Base-by-base conservation (phyloP, 345 rosid genomes). In the Syzygium grande region DNA sequence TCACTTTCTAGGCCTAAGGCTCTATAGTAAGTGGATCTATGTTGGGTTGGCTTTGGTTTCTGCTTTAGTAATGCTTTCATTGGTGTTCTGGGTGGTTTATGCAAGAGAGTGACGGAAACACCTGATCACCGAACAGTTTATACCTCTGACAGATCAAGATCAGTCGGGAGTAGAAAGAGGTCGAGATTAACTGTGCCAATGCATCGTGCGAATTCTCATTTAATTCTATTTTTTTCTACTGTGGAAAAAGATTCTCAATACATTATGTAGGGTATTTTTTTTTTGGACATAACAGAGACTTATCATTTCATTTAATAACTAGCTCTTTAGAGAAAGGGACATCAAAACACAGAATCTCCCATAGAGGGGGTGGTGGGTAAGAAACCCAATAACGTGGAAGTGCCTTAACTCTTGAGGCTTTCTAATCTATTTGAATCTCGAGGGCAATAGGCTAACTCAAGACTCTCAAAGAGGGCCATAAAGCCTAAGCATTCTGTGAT, bases 31-130 rank as follows among this genome's bases (percentile, higher is more conserved):
- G 85, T 91, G 91, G 94, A 89, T 94, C 29, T 94, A 92, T 30
- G 11, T 89, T 14, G 94, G 94, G 27, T 53, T 92, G 85, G 92
- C 90, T n/a, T 59, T 90, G 84, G 92, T 91, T 5, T 91, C 95
- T 7, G 89, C 87, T 4, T 90, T 94, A 1, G 92, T 93, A 4
- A 92, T 94, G 94, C 87, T 92, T 14, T 94, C 93, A 4, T 59
- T 92, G 88, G 86, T 94, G 87, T 90, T 91, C 87, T 94, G 93
- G 94, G 92, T 90, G 38, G 63, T 92, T 29, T 94, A 92, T 58
- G 91, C 92, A 11, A 88, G 93, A 79, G 94, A 94, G 89, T 86
- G 92, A 34, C 86, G 88, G 34, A 93, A 92, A 73, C 92, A 93
- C 14, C 90, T 77, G 11, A 84, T 88, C 73, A 90, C 91, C 0